These are phyloP conservation scores for Nepenthes mirabilis DNA, from an alignment of 148 eudicot species.

Conservation along the genomic window DNA sequence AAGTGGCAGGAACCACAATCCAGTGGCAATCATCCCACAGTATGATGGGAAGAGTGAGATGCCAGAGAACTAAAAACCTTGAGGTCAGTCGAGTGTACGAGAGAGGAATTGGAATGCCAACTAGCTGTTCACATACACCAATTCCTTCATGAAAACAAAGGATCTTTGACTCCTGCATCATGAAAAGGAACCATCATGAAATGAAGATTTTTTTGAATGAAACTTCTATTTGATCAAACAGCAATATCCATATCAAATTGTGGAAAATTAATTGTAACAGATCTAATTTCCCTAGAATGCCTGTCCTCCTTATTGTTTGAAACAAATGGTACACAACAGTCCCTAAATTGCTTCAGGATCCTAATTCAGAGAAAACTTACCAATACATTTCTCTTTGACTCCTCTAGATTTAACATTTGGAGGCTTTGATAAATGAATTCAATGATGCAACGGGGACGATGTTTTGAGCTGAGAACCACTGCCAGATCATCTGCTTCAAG, in stretches of 20 bases:
- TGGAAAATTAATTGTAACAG: too few species aligned
- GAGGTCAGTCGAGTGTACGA: slow-evolving; percentile 94
- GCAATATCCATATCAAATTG: background rate
- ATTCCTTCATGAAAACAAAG: slow-evolving; percentile 85
- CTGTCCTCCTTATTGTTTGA: too few species aligned
- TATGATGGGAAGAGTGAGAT: slow-evolving; percentile 87
- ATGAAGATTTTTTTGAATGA: background rate
- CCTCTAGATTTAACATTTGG: slow-evolving; percentile 46
- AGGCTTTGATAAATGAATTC: slow-evolving; percentile 84
- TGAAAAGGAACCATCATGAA: slow-evolving; percentile 1
- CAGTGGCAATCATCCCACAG: slow-evolving; percentile 98
- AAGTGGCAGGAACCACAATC: slow-evolving; percentile 96
- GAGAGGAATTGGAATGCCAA: slow-evolving; percentile 84
- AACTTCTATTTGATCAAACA: background rate
- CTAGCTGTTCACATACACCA: slow-evolving; percentile 75
- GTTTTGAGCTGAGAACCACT: slow-evolving; percentile 61
- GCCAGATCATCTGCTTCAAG: slow-evolving; percentile 82
- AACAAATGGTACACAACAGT: background rate
- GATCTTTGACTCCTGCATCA: slow-evolving; percentile 70
- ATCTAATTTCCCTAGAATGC: too few species aligned
- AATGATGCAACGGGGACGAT: slow-evolving; percentile 83
- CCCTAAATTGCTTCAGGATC: background rate
- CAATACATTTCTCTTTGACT: slow-evolving; percentile 49
- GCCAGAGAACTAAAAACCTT: slow-evolving; percentile 91
- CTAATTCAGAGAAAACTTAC: slow-evolving; percentile 20